Conservation (phyloP, 148 eudicot species). For the Nepenthes gracilis region DNA sequence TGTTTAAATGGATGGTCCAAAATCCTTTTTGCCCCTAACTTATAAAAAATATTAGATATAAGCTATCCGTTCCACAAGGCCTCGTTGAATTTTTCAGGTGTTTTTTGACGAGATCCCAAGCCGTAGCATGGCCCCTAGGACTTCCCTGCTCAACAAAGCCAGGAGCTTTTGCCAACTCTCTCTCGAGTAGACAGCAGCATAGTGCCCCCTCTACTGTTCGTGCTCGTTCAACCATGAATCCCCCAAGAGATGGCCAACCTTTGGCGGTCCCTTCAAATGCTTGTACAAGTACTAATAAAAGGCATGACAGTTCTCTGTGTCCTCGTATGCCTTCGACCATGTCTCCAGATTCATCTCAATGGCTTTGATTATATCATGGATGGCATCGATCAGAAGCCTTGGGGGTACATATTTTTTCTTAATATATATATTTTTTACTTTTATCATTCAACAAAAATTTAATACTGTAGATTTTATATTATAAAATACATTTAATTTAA, state of each 20-base stretch:
- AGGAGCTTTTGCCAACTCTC: conserved; percentile 78
- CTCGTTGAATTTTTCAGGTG: conserved; percentile 59
- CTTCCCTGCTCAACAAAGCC: conserved; percentile 62
- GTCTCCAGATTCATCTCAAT: conserved; percentile 56
- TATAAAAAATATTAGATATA: too few species aligned
- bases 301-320: conserved; percentile 23
- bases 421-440: too few species aligned
- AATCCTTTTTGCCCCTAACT: too few species aligned
- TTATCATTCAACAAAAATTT: too few species aligned
- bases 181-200: conserved; percentile 30
- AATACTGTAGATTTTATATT: too few species aligned
- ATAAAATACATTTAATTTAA: too few species aligned
- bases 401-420: too few species aligned
- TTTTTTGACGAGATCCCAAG: conserved; percentile 73
- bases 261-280: conserved; percentile 59
- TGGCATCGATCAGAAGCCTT: conserved; percentile 52
- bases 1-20: too few species aligned
- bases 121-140: conserved; percentile 78
- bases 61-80: conserved; percentile 16
- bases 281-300: conserved; percentile 70
- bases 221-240: conserved; percentile 62
- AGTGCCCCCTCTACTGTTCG: conserved; percentile 53
- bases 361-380: conserved; percentile 54
- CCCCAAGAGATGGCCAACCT: conserved; percentile 47
- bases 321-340: conserved; percentile 68